Conservation (phyloP, 2,329 filamentous ascomycete species). For the Tolypocladium endophyticum region DNA sequence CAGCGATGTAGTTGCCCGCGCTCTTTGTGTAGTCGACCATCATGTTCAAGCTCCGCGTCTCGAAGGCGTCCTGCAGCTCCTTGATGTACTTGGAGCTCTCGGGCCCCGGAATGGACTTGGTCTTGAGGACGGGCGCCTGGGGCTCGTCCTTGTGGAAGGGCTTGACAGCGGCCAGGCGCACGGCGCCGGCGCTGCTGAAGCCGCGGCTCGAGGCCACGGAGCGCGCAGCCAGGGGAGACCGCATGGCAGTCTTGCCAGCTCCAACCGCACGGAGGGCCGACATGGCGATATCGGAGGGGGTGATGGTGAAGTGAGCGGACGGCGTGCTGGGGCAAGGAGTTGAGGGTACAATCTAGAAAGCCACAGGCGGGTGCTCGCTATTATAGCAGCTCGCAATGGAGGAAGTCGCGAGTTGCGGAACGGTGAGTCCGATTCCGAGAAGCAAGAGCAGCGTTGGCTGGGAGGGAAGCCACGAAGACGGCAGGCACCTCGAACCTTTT, state of each 20-base stretch:
- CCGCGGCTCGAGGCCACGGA: constrained; percentile 1
- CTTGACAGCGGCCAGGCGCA: constrained; percentile 20
- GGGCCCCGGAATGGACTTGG: constrained; percentile 59
- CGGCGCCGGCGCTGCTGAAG: constrained; percentile 6
- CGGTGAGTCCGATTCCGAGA: not conserved
- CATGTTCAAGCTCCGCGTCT: constrained; percentile 79
- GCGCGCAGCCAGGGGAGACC: constrained; percentile 1
- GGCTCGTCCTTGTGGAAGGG: constrained; percentile 40
- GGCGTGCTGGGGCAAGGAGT: no score
- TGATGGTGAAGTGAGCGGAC: not conserved
- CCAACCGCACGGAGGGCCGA: constrained; percentile 7
- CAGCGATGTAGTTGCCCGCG: constrained; percentile 70
- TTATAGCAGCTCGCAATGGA: not conserved
- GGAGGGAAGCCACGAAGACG: not conserved
- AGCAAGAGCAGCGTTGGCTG: not conserved
- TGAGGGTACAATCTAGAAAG: not conserved
- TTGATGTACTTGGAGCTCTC: constrained; percentile 58
- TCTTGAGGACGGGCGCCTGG: constrained; percentile 40
- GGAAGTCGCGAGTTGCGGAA: not conserved
- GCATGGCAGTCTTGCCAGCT: constrained; percentile 1
- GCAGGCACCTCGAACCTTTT: not conserved
- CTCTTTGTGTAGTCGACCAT: constrained; percentile 65
- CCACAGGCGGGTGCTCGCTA: not conserved
- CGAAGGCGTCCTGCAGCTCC: constrained; percentile 69
- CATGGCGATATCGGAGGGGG: constrained; percentile 1